Conservation (phyloP, 441 rosid genomes). For the Arabidopsis hybrid region DNA sequence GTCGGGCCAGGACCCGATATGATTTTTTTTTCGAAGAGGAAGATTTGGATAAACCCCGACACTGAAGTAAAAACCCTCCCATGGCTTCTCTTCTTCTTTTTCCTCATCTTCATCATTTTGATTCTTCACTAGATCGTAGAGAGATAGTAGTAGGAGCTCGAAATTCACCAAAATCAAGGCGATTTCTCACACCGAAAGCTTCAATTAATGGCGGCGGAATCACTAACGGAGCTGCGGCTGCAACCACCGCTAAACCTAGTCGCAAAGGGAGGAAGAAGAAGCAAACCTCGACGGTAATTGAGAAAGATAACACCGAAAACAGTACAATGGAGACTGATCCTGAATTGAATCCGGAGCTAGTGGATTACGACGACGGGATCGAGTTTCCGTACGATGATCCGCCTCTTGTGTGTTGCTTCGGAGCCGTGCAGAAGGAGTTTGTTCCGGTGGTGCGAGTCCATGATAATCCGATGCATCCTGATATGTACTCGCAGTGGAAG, state of each 20-base stretch:
- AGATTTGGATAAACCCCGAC: slow-evolving; percentile 57
- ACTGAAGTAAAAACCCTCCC: slow-evolving; percentile 28
- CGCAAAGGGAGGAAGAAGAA: slow-evolving; percentile 76
- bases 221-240: slow-evolving; percentile 53
- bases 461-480: slow-evolving; percentile 81
- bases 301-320: slow-evolving; percentile 39
- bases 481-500: slow-evolving; percentile 88
- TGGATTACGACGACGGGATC: slow-evolving; percentile 74
- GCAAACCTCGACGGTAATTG: slow-evolving; percentile 31
- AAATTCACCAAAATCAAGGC: not conserved
- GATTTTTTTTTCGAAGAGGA: slow-evolving; percentile 9
- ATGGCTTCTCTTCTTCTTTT: slow-evolving; percentile 69
- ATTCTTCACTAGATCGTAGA: slow-evolving; percentile 36
- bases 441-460: slow-evolving; percentile 82
- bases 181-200: slow-evolving; percentile 36
- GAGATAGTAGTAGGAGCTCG: slow-evolving; percentile 13
- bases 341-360: slow-evolving; percentile 36
- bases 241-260: slow-evolving; percentile 60
- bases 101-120: slow-evolving; percentile 49
- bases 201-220: slow-evolving; percentile 47
- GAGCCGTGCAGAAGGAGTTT: slow-evolving; percentile 81
- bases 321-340: slow-evolving; percentile 36
- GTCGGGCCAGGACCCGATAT: slow-evolving; percentile 41
- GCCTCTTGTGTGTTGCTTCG: slow-evolving; percentile 90
- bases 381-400: slow-evolving; percentile 76